Conservation (phyloP, 768 basidiomycete genomes). For the Trametes cinnabarina region DNA sequence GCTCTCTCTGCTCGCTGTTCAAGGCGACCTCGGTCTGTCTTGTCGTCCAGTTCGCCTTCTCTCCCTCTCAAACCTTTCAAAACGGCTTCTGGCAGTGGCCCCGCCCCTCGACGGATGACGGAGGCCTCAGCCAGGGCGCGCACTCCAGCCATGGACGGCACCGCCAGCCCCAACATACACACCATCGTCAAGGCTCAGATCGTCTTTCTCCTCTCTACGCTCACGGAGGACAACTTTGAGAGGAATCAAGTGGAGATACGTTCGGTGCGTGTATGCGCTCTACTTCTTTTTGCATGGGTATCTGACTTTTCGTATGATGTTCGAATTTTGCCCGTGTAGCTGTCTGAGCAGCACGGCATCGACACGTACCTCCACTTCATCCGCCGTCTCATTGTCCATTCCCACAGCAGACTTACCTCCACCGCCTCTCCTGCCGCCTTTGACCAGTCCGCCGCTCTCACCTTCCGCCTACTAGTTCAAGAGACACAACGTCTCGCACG, state of each 20-base stretch:
- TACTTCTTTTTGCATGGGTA: not conserved
- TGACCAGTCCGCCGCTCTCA: conserved; percentile 74
- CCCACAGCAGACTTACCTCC: conserved; percentile 66
- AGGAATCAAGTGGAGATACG: conserved; percentile 93
- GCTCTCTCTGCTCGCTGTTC: conserved; percentile 26
- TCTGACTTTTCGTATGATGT: not conserved
- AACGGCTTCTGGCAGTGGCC: conserved; percentile 38
- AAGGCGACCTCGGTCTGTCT: conserved; percentile 31
- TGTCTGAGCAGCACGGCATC: conserved; percentile 94
- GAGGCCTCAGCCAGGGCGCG: conserved; percentile 40
- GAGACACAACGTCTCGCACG: conserved; percentile 87
- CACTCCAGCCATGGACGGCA: conserved; percentile 82
- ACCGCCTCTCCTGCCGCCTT: conserved; percentile 60
- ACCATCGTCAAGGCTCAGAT: conserved; percentile 97
- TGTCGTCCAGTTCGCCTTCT: conserved; percentile 19
- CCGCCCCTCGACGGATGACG: conserved; percentile 35
- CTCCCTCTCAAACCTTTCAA: conserved; percentile 27
- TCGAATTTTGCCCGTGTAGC: conserved; percentile 43
- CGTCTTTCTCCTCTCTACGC: conserved; percentile 92
- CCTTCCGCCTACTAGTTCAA: conserved; percentile 82
- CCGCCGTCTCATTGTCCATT: conserved; percentile 89
- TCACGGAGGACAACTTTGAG: conserved; percentile 96
- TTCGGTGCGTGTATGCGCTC: conserved; percentile 58
- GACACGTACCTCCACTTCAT: conserved; percentile 98
- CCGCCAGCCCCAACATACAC: conserved; percentile 80